A percentile compares a stretch with the other conserved stretches of the same genome.
Evolutionary conservation across 768 basidiomycete genomes (phyloP).

Genomic region (Serendipita sp.): DNA sequence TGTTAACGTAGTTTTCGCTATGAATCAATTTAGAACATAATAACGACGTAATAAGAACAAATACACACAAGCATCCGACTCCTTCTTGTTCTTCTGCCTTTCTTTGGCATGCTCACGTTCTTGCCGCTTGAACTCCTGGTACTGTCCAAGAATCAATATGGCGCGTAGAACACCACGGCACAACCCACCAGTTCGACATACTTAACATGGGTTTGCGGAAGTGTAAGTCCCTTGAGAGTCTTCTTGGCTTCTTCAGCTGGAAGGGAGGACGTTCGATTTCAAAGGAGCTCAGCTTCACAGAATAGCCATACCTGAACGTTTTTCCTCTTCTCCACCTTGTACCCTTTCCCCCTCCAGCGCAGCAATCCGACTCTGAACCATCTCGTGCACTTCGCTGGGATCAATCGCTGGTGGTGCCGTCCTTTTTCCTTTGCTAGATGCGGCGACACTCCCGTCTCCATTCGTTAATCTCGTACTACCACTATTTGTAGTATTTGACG

Average conservation of each 20-base stretch:
- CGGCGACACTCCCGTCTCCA: not conserved
- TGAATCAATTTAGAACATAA: constrained; percentile 12
- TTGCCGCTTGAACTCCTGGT: constrained; percentile 72
- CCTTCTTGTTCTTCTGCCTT: constrained; percentile 79
- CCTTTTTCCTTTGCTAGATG: constrained; percentile 36
- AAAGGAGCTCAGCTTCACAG: constrained; percentile 9
- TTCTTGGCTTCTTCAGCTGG: constrained; percentile 79
- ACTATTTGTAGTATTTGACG: not conserved
- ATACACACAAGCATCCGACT: constrained; percentile 67
- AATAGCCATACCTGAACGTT: constrained; percentile 20
- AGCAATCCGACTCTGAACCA: constrained; percentile 74
- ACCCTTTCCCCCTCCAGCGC: constrained; percentile 80
- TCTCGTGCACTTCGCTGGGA: constrained; percentile 77
- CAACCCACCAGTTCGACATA: constrained; percentile 70
- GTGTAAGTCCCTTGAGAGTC: constrained; percentile 66
- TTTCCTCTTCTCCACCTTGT: constrained; percentile 75
- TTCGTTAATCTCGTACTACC: not conserved
- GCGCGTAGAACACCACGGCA: constrained; percentile 10
- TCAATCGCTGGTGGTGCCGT: constrained; percentile 59
- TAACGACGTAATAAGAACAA: not conserved
- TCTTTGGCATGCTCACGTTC: constrained; percentile 85
- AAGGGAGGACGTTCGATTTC: constrained; percentile 5
- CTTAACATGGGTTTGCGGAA: constrained; percentile 69
- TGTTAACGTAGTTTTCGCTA: constrained; percentile 70
- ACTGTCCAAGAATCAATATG: constrained; percentile 30